Evolutionary conservation across 371 early-diverging fungal genomes (phyloP), one percentile per base, ranked within the genome.

Genomic region (Haplosporangium sp.): DNA sequence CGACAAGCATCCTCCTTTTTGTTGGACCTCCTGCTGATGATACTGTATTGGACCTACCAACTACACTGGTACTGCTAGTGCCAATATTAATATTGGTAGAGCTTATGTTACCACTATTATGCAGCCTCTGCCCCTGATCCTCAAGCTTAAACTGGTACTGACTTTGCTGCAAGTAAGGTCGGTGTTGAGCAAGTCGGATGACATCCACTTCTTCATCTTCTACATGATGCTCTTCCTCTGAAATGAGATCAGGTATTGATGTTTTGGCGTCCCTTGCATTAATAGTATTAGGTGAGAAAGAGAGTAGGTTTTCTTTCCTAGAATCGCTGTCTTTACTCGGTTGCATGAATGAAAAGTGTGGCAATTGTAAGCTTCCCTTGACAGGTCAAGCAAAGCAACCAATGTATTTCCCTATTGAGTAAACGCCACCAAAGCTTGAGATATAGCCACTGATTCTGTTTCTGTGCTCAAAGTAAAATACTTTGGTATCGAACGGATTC

Each of bases 181-280:
- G 53, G 27, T 57, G 58, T 4, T 59, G 67, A n/a, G 48, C 67
- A 13, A 67, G 38, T 5, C 59, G 67, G n/a, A 67, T 67, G 11
- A 67, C 19, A 4, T 59, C 67, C 7, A 17, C 60, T 6, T 67
- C 67, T 4, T 58, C 48, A 17, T 67, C 67, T 27, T 67, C 67
- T 35, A 59, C 20, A 10, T 65, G 57, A 11, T 27, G 20, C 39
- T 58, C 35, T 34, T 66, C 67, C 48, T 67, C 67, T 2, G 59
- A 67, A 37, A 58, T 67, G 19, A 67, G 60, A 17, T 67, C 67
- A 10, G 59, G 67, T n/a, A 58, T 67, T 10, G 67, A 67, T 1
- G 57, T 13, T 40, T 19, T 55, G 20, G 42, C n/a, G 50, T 7
- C 17, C 13, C 45, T 40, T 20, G 45, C 20, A 19, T 61, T 27